Conservation (phyloP, 2,329 filamentous ascomycete species). For the Pseudomassariella vexata region DNA sequence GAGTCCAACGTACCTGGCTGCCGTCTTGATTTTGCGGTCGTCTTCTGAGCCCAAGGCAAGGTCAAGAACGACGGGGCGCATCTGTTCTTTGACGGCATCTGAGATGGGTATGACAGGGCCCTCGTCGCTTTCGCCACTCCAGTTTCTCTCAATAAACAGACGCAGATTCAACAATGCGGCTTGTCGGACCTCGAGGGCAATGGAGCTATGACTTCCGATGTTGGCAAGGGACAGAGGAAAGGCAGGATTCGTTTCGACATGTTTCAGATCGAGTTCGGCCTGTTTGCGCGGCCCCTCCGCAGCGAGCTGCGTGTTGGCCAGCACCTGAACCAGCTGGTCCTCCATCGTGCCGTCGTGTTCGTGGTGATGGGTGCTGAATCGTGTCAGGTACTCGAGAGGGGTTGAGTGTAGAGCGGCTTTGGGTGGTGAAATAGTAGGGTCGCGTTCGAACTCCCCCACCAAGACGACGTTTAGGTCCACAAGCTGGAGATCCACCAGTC, state of each 20-base stretch:
- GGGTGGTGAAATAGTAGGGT: no score
- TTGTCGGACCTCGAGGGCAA: slow-evolving; percentile 73
- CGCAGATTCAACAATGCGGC: slow-evolving; percentile 75
- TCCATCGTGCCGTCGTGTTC: no score
- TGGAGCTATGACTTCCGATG: slow-evolving; percentile 70
- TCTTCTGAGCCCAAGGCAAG: slow-evolving; percentile 67
- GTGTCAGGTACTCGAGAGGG: no score
- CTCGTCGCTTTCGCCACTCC: slow-evolving; percentile 72
- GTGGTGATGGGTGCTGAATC: no score
- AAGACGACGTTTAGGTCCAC: no score
- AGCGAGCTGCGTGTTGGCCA: slow-evolving; percentile 78
- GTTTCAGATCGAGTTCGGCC: slow-evolving; percentile 77
- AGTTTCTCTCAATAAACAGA: slow-evolving; percentile 77
- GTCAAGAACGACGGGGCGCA: slow-evolving; percentile 70
- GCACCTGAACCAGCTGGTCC: slow-evolving; percentile 82
- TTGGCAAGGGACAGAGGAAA: slow-evolving; percentile 77
- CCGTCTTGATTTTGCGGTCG: slow-evolving; percentile 80
- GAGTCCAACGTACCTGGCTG: slow-evolving; percentile 80
- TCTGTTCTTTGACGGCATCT: slow-evolving; percentile 66
- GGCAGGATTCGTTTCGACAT: slow-evolving; percentile 60
- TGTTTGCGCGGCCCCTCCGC: slow-evolving; percentile 73
- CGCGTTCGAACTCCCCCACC: no score
- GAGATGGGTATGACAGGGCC: slow-evolving; percentile 59
- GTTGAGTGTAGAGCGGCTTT: no score
- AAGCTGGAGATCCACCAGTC: no score